Conservation (phyloP, 441 rosid species). For the Mallotus repandus region DNA sequence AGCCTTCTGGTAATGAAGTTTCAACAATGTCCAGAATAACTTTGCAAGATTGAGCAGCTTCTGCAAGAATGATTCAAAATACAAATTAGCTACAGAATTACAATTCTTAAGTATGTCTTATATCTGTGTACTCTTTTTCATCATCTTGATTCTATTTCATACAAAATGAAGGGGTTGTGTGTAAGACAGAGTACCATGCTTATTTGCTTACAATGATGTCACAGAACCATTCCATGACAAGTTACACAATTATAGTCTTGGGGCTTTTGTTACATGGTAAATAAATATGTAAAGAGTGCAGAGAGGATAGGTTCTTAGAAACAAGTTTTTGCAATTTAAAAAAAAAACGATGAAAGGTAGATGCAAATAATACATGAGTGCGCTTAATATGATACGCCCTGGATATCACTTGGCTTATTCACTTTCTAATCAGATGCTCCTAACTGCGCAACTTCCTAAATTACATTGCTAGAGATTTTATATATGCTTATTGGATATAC, state of each 20-base stretch:
- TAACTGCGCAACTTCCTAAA: background rate
- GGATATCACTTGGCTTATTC: background rate
- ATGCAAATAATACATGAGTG: background rate
- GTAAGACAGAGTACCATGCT: background rate
- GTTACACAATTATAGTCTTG: background rate
- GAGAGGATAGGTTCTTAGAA: background rate
- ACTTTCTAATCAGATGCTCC: background rate
- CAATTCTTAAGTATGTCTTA: background rate
- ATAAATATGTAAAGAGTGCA: background rate
- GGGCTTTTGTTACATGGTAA: background rate
- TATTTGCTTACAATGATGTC: no score
- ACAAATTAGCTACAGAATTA: slow-evolving; percentile 20
- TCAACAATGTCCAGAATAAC: slow-evolving; percentile 78
- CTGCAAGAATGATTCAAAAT: slow-evolving; percentile 48
- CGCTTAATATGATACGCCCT: background rate
- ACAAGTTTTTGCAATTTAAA: background rate
- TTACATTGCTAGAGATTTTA: background rate
- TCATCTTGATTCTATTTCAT: background rate
- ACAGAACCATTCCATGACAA: background rate
- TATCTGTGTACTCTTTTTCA: background rate
- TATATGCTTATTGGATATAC: background rate
- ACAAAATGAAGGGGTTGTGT: background rate
- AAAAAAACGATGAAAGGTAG: background rate
- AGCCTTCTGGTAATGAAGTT: slow-evolving; percentile 74
- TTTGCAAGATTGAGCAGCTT: slow-evolving; percentile 87